phyloP scores from a whole-genome alignment of 805 yeast species.

The Hanseniaspora vineae region DNA sequence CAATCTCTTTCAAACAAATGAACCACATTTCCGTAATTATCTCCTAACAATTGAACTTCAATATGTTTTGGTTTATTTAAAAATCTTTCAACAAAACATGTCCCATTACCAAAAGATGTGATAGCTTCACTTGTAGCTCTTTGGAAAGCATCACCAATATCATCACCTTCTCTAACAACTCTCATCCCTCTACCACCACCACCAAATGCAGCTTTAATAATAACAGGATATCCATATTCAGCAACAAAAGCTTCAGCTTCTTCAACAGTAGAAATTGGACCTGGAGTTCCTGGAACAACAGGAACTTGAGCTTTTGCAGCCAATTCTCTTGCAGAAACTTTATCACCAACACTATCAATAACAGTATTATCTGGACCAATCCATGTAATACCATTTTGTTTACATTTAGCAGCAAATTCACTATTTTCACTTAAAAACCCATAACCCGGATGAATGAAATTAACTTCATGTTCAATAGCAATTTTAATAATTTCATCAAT shows the following conservation, averaged over 20 bases:
- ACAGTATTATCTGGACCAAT: slow-evolving; percentile 83
- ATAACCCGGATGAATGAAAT: slow-evolving; percentile 89
- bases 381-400: slow-evolving; percentile 86
- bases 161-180: slow-evolving; percentile 94
- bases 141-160: slow-evolving; percentile 76
- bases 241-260: slow-evolving; percentile 74
- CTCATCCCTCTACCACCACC: slow-evolving; percentile 99
- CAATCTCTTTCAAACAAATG: slow-evolving; percentile 97
- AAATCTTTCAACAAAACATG: slow-evolving; percentile 94
- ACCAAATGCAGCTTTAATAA: slow-evolving; percentile 97
- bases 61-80: slow-evolving; percentile 93
- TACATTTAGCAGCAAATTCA: slow-evolving; percentile 86
- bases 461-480: slow-evolving; percentile 64
- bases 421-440: slow-evolving; percentile 87
- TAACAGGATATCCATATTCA: slow-evolving; percentile 87
- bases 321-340: slow-evolving; percentile 83
- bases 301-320: slow-evolving; percentile 80
- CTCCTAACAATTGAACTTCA: slow-evolving; percentile 93
- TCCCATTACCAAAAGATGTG: slow-evolving; percentile 96
- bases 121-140: slow-evolving; percentile 92
- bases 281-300: slow-evolving; percentile 95
- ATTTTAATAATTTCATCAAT: slow-evolving; percentile 88
- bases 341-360: slow-evolving; percentile 92
- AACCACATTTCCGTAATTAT: slow-evolving; percentile 84
- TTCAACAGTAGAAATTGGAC: slow-evolving; percentile 72